Conservation (phyloP, 192 early-diverging fungal species). For the Gryganskiella cystojenkinii region DNA sequence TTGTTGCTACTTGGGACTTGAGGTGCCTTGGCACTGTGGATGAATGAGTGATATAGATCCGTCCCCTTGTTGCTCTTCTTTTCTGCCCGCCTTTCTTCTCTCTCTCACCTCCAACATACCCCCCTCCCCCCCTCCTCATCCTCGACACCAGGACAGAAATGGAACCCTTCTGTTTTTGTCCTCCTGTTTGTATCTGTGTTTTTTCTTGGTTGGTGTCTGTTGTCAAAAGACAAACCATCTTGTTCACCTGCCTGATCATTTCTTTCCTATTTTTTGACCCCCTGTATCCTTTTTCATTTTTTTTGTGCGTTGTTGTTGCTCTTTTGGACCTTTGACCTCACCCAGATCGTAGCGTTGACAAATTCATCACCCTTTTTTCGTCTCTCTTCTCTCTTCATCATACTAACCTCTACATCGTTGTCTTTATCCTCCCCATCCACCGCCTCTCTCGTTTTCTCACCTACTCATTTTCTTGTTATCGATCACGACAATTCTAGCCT, state of each 20-base stretch:
- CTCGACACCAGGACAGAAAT: not conserved
- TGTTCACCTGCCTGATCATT: not conserved
- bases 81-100: not conserved
- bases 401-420: not conserved
- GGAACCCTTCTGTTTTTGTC: not conserved
- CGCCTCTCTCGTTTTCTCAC: not conserved
- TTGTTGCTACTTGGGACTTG: no score
- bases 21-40: no score
- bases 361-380: not conserved
- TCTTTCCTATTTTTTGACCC: not conserved
- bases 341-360: not conserved
- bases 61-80: not conserved
- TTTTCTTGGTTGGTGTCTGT: not conserved
- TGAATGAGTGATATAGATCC: not conserved
- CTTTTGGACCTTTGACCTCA: not conserved
- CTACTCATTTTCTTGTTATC: no score
- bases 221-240: not conserved
- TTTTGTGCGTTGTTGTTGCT: not conserved
- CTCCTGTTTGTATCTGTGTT: not conserved
- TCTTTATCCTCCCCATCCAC: slow-evolving; percentile 2
- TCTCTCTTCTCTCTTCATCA: not conserved
- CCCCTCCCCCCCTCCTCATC: not conserved
- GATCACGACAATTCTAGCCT: no score
- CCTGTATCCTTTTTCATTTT: not conserved
- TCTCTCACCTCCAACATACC: not conserved